Evolutionary conservation across 192 early-diverging fungal genomes (phyloP).

Genomic region (Rhizoclosmatium sp.): DNA sequence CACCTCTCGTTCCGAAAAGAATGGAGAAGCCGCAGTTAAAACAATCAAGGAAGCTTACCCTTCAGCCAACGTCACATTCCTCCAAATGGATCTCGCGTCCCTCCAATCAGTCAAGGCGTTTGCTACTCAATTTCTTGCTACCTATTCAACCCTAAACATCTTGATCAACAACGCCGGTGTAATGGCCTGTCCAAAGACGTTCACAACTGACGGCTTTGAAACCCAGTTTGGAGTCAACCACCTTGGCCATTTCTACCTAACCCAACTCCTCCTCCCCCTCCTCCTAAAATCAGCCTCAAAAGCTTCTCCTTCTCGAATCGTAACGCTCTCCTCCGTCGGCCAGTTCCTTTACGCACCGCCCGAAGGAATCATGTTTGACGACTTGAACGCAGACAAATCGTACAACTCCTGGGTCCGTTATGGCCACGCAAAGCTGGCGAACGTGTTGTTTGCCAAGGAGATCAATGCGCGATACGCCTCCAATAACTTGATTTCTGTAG

Average conservation of each 20-base stretch:
- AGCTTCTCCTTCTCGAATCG: constrained; percentile 49
- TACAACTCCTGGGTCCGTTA: constrained; percentile 41
- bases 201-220: constrained; percentile 61
- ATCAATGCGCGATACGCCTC: too few species aligned
- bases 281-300: constrained; percentile 30
- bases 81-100: too few species aligned
- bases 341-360: constrained; percentile 29
- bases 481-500: too few species aligned
- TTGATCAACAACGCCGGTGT: constrained; percentile 39
- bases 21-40: too few species aligned
- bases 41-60: too few species aligned
- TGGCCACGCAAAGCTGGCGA: constrained; percentile 52
- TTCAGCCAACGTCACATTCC: too few species aligned
- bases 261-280: constrained; percentile 39
- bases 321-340: constrained; percentile 46
- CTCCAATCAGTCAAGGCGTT: too few species aligned
- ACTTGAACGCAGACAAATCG: constrained; percentile 34
- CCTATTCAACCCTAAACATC: too few species aligned
- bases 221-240: constrained; percentile 48
- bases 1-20: too few species aligned
- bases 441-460: constrained; percentile 50
- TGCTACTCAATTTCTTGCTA: too few species aligned
- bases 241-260: constrained; percentile 56
- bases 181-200: too few species aligned
- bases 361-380: constrained; percentile 34